phyloP scores from a whole-genome alignment of 163 green algal species.

The Botryococcus braunii region DNA sequence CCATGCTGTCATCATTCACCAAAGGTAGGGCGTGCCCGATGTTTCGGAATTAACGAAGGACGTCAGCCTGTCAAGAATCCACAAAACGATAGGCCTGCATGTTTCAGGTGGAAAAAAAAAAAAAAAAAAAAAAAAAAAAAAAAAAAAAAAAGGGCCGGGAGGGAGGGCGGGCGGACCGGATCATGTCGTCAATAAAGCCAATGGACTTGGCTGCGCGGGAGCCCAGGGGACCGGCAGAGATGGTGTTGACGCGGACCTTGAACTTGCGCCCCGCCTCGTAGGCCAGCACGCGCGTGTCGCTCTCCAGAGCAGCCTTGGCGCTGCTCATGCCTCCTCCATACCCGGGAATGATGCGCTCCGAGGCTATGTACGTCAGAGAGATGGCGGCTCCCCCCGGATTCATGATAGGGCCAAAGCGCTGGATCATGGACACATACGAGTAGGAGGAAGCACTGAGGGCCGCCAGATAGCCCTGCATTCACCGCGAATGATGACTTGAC shows the following conservation, averaged over 20 bases:
- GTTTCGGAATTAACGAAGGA: too few species aligned
- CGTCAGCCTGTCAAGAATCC: too few species aligned
- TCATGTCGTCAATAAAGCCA: conserved; percentile 99
- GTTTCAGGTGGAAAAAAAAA: too few species aligned
- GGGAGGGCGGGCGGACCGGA: conserved; percentile 41
- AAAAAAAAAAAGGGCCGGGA: not conserved
- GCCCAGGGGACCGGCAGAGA: conserved; percentile 90
- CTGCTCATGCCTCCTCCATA: conserved; percentile 72
- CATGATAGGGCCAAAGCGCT: conserved; percentile 79
- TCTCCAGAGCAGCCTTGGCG: conserved; percentile 86
- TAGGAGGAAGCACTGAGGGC: conserved; percentile 91
- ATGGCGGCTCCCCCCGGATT: conserved; percentile 76
- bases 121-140: not conserved
- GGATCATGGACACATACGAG: conserved; percentile 91
- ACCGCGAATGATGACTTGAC: too few species aligned
- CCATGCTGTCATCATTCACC: too few species aligned
- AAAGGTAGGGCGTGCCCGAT: too few species aligned
- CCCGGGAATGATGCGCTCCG: conserved; percentile 78
- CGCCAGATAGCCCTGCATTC: conserved; percentile 90
- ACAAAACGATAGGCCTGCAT: too few species aligned
- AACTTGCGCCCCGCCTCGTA: conserved; percentile 94
- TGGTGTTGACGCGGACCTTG: conserved; percentile 90
- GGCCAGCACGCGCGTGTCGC: conserved; percentile 90
- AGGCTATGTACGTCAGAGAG: conserved; percentile 94
- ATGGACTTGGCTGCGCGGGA: conserved; percentile 94